Evolutionary conservation across 2,329 filamentous ascomycete genomes (phyloP), one percentile per base, ranked within the genome.

Genomic region (Fragosphaeria purpurea): DNA sequence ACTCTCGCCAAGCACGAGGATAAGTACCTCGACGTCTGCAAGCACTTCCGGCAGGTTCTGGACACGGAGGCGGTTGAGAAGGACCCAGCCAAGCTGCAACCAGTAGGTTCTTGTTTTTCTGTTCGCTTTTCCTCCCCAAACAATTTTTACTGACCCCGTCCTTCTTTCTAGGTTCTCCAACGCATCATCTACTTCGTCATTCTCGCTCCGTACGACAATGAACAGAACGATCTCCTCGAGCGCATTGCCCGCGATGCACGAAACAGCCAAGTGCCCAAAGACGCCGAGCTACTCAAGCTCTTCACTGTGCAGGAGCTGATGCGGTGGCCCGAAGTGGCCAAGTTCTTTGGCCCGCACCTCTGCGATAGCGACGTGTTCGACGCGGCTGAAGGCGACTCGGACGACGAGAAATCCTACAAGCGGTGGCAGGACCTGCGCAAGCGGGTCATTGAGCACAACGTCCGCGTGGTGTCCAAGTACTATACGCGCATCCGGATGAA

Each of bases 361-460:
- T 90, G 85, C 70, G 75, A 76, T 59, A 95, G 88, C 7, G 93
- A 98, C 64, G 86, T 98, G 50, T 98, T 98, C 64, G 85, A 87
- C 60, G 77, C 77, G 32, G 73, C 76, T 46, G 66, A 77, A 57
- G 74, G 78, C 56, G 74, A 82, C 58, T 82, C 84, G 6, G 73
- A 75, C 37, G 89, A 96, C 60, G 77, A 84, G 54, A 91, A 95
- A 69, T 85, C 89, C 33, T 73, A 86, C 67, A 80, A 85, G 67
- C 80, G 93, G 65, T 98, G 91, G 89, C 79, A 93, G 64, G 93
- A 96, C 65, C 75, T 98, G 57, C 87, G 93, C 62, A 97, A 97
- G 78, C 89, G 93, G 48, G 93, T 98, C 55, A 98, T 98, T 61
- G 93, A 98, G 74, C 93, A 98, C 73, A 98, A 98, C 59, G 91